Conservation (phyloP, 2,329 filamentous ascomycete species). For the Aspergillus sp. region DNA sequence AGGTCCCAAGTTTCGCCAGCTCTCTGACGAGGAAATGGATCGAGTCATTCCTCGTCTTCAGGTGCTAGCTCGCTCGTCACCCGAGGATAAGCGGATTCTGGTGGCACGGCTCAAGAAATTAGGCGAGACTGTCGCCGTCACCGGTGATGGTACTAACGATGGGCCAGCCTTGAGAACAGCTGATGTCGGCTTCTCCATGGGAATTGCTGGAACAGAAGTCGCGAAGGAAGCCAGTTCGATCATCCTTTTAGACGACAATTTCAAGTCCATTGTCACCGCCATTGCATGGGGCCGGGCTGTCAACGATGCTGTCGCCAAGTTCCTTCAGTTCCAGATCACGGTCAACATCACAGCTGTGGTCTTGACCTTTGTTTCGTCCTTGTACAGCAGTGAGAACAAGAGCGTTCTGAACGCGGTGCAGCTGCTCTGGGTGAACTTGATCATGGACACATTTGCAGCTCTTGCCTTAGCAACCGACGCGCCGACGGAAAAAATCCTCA, state of each 20-base stretch:
- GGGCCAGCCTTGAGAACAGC: conserved; percentile 66
- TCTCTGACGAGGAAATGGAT: conserved; percentile 62
- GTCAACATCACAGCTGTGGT: conserved; percentile 91
- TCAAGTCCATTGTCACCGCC: conserved; percentile 65
- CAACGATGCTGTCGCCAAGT: conserved; percentile 69
- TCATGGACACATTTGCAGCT: conserved; percentile 95
- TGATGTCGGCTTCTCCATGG: conserved; percentile 70
- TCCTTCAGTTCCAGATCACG: conserved; percentile 66
- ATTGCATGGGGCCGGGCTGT: conserved; percentile 70
- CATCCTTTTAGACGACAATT: conserved; percentile 68
- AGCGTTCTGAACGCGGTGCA: conserved; percentile 88
- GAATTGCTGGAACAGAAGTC: conserved; percentile 66
- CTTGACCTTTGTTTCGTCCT: conserved; percentile 84
- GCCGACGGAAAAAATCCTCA: conserved; percentile 76
- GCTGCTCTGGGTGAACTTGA: conserved; percentile 93
- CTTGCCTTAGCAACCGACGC: conserved; percentile 87
- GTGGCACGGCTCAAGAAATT: conserved; percentile 64
- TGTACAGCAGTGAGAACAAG: conserved; percentile 66
- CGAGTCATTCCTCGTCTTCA: conserved; percentile 61
- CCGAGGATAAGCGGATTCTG: conserved; percentile 67
- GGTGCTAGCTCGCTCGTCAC: conserved; percentile 66
- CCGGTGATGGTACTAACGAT: conserved; percentile 69
- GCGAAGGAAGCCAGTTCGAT: conserved; percentile 71
- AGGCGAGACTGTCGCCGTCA: conserved; percentile 64
- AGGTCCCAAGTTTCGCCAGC: conserved; percentile 66